Evolutionary conservation across 148 eudicot genomes (phyloP).

Genomic region (Camellia lanceoleosa): DNA sequence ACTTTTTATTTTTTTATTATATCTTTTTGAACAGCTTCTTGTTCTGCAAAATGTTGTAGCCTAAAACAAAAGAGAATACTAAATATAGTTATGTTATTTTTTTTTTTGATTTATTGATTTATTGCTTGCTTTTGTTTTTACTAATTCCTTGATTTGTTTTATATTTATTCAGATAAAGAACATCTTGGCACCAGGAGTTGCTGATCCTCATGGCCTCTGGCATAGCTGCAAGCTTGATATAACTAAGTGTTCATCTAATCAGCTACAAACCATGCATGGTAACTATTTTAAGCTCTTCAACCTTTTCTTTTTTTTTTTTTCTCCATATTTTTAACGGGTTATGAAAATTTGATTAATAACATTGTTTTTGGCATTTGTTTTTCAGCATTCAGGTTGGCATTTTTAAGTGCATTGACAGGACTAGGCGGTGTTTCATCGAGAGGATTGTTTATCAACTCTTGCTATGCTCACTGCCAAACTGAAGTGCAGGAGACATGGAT

Average conservation of each 20-base stretch:
- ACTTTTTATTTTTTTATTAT: too few species aligned
- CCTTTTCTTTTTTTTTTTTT: neutral
- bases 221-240: slow-evolving; percentile 70
- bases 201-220: slow-evolving; percentile 87
- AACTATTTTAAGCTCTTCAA: slow-evolving; percentile 17
- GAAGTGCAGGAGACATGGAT: slow-evolving; percentile 80
- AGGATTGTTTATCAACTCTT: slow-evolving; percentile 73
- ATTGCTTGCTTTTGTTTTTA: neutral
- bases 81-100: neutral
- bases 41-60: too few species aligned
- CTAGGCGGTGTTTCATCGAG: slow-evolving; percentile 42
- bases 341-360: neutral
- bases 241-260: slow-evolving; percentile 63
- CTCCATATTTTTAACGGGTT: neutral
- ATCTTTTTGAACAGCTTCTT: neutral
- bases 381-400: slow-evolving; percentile 57
- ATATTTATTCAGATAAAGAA: slow-evolving; percentile 55
- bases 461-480: slow-evolving; percentile 84
- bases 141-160: neutral
- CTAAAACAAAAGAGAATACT: neutral
- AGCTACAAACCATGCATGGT: slow-evolving; percentile 82
- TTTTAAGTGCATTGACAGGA: slow-evolving; percentile 46
- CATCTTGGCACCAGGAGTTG: slow-evolving; percentile 74
- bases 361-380: neutral
- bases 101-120: neutral